phyloP scores from a whole-genome alignment of 1,284 basidiomycete species.

The Ceraceosorus guamensis region DNA sequence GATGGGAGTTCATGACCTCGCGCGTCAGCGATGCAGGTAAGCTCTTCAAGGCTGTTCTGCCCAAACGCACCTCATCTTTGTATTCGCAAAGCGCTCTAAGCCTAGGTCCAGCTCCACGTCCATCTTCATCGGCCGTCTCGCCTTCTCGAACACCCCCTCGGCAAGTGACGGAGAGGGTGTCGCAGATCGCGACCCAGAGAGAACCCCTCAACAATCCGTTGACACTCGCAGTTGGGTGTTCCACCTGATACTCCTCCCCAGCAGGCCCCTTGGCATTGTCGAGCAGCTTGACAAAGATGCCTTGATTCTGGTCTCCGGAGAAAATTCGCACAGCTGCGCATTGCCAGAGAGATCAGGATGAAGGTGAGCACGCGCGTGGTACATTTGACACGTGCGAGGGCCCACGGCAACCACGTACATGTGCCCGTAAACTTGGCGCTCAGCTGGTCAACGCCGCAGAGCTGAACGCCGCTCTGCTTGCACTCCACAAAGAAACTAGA shows the following conservation, averaged over 20 bases:
- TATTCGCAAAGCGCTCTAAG: constrained; percentile 82
- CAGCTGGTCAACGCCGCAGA: constrained; percentile 72
- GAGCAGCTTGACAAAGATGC: constrained; percentile 59
- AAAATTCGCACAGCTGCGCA: constrained; percentile 53
- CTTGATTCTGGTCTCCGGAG: constrained; percentile 59
- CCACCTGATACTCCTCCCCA: constrained; percentile 58
- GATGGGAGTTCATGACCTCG: not conserved
- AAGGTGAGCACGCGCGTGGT: not conserved
- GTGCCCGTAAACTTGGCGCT: constrained; percentile 56
- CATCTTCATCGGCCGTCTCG: constrained; percentile 17
- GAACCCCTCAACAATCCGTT: constrained; percentile 83
- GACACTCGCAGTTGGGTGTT: constrained; percentile 79
- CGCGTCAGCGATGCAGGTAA: not conserved
- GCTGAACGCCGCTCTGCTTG: constrained; percentile 34
- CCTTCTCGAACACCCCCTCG: constrained; percentile 58
- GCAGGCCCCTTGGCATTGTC: constrained; percentile 13
- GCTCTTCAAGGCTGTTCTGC: not conserved
- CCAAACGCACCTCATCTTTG: constrained; percentile 64
- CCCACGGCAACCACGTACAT: not conserved
- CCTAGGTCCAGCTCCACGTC: constrained; percentile 50
- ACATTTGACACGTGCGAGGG: not conserved
- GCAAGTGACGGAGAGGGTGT: constrained; percentile 73
- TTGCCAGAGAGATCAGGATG: not conserved
- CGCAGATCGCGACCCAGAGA: constrained; percentile 79
- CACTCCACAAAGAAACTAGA: constrained; percentile 61